Evolutionary conservation across 371 early-diverging fungal species (phyloP).

Genomic region (Mucor velutinosus): DNA sequence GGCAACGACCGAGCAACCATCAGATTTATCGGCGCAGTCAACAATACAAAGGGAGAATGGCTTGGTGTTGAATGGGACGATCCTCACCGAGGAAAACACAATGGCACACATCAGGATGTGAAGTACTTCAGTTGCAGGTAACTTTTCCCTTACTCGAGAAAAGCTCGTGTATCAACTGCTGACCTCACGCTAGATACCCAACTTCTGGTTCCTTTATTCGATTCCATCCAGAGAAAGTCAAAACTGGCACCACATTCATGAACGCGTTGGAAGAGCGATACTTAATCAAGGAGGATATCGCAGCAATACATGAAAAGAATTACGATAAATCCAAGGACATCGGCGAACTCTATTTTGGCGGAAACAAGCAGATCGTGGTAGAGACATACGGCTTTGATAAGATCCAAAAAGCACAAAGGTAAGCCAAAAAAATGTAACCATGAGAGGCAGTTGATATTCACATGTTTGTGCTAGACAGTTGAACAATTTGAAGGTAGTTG

Average conservation of each 20-base stretch:
- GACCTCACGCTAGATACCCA: slow-evolving; percentile 15
- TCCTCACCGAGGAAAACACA: slow-evolving; percentile 80
- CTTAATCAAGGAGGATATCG: slow-evolving; percentile 21
- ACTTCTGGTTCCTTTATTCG: slow-evolving; percentile 82
- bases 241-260: slow-evolving; percentile 54
- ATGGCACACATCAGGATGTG: slow-evolving; percentile 65
- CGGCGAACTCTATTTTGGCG: slow-evolving; percentile 47
- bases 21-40: slow-evolving; percentile 68
- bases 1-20: slow-evolving; percentile 60
- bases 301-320: slow-evolving; percentile 12
- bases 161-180: neutral
- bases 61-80: slow-evolving; percentile 92
- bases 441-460: neutral
- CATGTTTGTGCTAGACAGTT: slow-evolving; percentile 34
- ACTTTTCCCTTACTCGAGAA: neutral
- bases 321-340: slow-evolving; percentile 35
- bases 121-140: slow-evolving; percentile 75
- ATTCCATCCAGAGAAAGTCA: slow-evolving; percentile 53
- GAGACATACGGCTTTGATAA: slow-evolving; percentile 85
- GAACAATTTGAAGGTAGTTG: slow-evolving; percentile 52
- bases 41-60: slow-evolving; percentile 69
- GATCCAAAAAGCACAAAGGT: slow-evolving; percentile 59
- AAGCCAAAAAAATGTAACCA: neutral
- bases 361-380: slow-evolving; percentile 59
- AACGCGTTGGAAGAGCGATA: slow-evolving; percentile 62